A percentile compares a stretch with the other conserved stretches of the same genome.
phyloP scores from a whole-genome alignment of 148 eudicot genomes.

The Talinum fruticosum region DNA sequence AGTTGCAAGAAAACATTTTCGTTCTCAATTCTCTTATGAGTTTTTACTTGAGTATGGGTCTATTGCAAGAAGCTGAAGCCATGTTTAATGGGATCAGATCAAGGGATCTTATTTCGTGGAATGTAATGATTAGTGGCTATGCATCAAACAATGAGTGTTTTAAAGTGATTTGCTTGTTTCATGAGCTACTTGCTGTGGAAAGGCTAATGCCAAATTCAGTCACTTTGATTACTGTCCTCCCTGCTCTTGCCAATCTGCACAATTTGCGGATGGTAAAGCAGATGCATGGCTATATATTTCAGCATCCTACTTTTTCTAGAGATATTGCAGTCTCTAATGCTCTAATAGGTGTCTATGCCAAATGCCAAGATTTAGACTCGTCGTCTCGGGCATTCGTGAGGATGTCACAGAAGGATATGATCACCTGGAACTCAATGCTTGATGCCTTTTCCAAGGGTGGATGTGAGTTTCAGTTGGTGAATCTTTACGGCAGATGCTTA shows the following conservation, averaged over 20 bases:
- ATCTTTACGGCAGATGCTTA: constrained; percentile 43
- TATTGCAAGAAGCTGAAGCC: constrained; percentile 35
- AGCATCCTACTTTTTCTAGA: constrained; percentile 30
- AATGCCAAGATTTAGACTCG: constrained; percentile 41
- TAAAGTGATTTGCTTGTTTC: constrained; percentile 52
- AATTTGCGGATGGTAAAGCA: constrained; percentile 48
- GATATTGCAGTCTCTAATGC: constrained; percentile 52
- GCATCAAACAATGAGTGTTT: constrained; percentile 42
- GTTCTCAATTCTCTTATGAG: constrained; percentile 60
- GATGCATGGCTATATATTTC: constrained; percentile 58
- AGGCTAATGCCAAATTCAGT: constrained; percentile 39
- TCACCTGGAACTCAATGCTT: constrained; percentile 74
- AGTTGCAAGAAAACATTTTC: constrained; percentile 36
- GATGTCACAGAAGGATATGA: constrained; percentile 45
- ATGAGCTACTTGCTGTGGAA: constrained; percentile 29
- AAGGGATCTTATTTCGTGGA: constrained; percentile 70
- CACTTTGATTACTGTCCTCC: constrained; percentile 58
- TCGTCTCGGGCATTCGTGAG: constrained; percentile 43
- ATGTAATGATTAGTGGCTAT: constrained; percentile 64
- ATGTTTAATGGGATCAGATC: constrained; percentile 46
- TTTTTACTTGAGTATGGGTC: constrained; percentile 52
- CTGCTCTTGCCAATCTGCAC: constrained; percentile 48
- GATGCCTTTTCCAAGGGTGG: constrained; percentile 45
- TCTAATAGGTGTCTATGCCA: constrained; percentile 54
- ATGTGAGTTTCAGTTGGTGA: constrained; percentile 30